These are phyloP conservation scores for Fraxinus baroniana DNA, from an alignment of 305 asterid genomes.

Conservation along the genomic window DNA sequence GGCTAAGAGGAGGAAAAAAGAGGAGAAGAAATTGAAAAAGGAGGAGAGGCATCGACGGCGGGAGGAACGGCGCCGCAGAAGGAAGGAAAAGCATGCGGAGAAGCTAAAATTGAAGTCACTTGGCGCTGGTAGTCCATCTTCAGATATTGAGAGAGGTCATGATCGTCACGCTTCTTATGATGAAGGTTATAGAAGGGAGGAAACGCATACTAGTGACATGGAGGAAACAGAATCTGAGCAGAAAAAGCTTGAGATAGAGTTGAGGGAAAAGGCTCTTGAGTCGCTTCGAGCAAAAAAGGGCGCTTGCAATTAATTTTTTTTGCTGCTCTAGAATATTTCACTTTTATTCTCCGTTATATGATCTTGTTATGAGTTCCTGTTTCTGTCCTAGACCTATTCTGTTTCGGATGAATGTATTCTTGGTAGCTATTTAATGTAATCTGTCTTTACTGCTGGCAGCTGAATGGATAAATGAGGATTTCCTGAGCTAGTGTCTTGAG, in stretches of 20 bases:
- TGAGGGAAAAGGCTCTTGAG: conserved; percentile 96
- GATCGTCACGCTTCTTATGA: conserved; percentile 44
- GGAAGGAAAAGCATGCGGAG: conserved; percentile 60
- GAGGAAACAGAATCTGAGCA: conserved; percentile 57
- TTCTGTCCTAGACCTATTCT: conserved; percentile 38
- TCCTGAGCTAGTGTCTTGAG: conserved; percentile 83
- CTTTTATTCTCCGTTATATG: conserved; percentile 31
- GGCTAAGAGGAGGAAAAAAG: conserved; percentile 76
- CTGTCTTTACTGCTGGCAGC: conserved; percentile 92
- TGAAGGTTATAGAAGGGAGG: conserved; percentile 43
- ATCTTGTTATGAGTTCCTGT: conserved; percentile 29
- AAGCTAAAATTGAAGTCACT: conserved; percentile 60
- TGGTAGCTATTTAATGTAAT: conserved; percentile 59
- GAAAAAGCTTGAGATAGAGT: conserved; percentile 89
- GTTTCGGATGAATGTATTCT: conserved; percentile 50
- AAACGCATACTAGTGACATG: conserved; percentile 31
- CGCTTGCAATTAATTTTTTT: conserved; percentile 42
- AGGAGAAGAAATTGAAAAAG: conserved; percentile 66
- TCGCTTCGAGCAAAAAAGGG: conserved; percentile 89
- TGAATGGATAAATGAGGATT: conserved; percentile 79
- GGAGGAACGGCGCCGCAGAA: conserved; percentile 67
- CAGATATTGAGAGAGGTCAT: conserved; percentile 45
- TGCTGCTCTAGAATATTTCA: conserved; percentile 32
- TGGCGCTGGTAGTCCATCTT: conserved; percentile 50
- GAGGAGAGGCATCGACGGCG: conserved; percentile 72